Base-by-base conservation (phyloP, 192 early-diverging fungal genomes). In the Phlyctochytrium bullatum region DNA sequence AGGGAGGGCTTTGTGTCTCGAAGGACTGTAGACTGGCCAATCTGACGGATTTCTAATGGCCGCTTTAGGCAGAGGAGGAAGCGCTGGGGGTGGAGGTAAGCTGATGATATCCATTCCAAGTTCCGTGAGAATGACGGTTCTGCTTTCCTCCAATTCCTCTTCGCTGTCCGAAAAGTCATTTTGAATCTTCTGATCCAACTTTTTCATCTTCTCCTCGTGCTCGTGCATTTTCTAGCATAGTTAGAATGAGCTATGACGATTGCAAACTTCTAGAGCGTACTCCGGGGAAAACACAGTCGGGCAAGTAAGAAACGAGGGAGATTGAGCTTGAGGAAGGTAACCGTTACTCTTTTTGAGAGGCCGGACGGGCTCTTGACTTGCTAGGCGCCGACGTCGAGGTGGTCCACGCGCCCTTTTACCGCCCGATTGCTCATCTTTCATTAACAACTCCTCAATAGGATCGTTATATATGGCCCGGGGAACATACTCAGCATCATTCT, bases 381-480 rank as follows among this genome's bases (percentile, higher is more conserved):
- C 57, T 58, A 24, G 10, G 23, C 57, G 57, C 14, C 57, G 57
- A 24, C 25, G 25, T 16, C 50, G 16, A 17, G 50, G 16, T 51
- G n/a, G 50, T 6, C 6, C 6, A 58, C 57, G 47, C 10, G n/a
- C 12, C 51, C 64, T 2, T 17, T 4, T 3, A 66, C 51, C 16
- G 17, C 17, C 23, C 30, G 53, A 25, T 54, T 12, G 0, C 63
- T 83, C 82, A 47, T 83, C 75, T 10, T 76, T 56, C 28, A 81
- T 50, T 2, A 77, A 40, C 17, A 82, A 59, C 32, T 82, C 80
- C 30, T 66, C 36, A 2, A 84, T 53, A 20, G 63, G 71, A 56
- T 77, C 76, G 34, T 80, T 80, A 56, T 76, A 76, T 32, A 80
- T 78, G 31, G 82, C 79, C 16, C 82, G 75, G 16, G 82, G 82